These are phyloP conservation scores for Suillus subaureus DNA, from an alignment of 768 basidiomycete genomes.

Conservation along the genomic window DNA sequence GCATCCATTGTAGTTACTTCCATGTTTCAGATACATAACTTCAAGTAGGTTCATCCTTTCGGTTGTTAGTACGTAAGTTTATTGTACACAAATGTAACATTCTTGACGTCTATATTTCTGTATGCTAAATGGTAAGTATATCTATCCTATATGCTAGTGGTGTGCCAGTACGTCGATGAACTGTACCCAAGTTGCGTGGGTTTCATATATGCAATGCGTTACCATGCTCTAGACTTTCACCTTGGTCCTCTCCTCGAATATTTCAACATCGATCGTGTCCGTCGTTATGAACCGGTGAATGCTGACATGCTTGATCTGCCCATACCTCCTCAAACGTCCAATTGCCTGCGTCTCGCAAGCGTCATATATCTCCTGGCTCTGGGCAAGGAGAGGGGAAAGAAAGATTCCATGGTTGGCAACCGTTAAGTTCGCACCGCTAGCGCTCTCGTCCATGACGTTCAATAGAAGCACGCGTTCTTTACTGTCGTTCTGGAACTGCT, in stretches of 20 bases:
- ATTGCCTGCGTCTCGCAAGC: conserved; percentile 85
- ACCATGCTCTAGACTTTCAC: conserved; percentile 25
- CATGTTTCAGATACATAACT: background rate
- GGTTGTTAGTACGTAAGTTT: background rate
- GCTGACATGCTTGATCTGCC: conserved; percentile 77
- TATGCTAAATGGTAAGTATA: background rate
- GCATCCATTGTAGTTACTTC: background rate
- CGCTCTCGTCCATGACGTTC: conserved; percentile 93
- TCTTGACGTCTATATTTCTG: background rate
- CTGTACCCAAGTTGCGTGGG: background rate
- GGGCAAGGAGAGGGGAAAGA: conserved; percentile 86
- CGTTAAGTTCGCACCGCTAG: conserved; percentile 92
- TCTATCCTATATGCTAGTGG: background rate
- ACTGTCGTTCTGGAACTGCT: conserved; percentile 82
- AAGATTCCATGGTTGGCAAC: conserved; percentile 95
- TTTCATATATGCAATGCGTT: background rate
- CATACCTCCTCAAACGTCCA: conserved; percentile 81
- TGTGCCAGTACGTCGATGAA: background rate
- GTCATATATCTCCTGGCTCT: conserved; percentile 80
- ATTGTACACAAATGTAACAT: conserved; percentile 12
- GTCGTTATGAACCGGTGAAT: conserved; percentile 85
- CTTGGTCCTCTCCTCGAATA: conserved; percentile 57
- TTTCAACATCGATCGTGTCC: conserved; percentile 88
- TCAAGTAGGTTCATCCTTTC: conserved; percentile 1
- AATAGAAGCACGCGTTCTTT: conserved; percentile 81